A percentile compares a stretch with the other conserved stretches of the same genome.
These are phyloP conservation scores for Babesia microti DNA, from an alignment of 169 alveolate species.

Conservation along the genomic window DNA sequence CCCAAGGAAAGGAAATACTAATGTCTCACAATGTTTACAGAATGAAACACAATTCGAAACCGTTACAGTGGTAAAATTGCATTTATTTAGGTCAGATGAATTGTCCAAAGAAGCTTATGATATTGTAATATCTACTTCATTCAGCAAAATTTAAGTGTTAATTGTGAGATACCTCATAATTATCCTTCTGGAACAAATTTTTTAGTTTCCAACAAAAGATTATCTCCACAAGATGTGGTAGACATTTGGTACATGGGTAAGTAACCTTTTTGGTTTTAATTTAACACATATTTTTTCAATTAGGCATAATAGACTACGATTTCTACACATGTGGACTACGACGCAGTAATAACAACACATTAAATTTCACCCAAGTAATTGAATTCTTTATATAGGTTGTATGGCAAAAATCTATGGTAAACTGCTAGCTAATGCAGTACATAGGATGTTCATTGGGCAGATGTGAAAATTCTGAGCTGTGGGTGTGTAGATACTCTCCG, in stretches of 20 bases:
- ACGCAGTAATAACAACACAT: constrained; percentile 37
- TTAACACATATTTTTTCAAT: neutral
- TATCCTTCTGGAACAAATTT: constrained; percentile 43
- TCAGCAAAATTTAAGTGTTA: neutral
- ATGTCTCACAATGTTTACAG: constrained; percentile 34
- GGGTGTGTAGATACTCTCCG: constrained; percentile 38
- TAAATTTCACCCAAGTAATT: constrained; percentile 36
- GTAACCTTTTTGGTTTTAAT: neutral
- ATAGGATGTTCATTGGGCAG: constrained; percentile 43
- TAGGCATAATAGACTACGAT: constrained; percentile 38
- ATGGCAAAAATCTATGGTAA: neutral
- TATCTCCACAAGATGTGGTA: constrained; percentile 20
- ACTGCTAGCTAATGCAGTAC: constrained; percentile 2
- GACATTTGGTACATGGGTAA: constrained; percentile 45
- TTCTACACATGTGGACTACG: constrained; percentile 29
- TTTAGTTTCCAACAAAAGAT: constrained; percentile 8
- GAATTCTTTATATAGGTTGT: constrained; percentile 31
- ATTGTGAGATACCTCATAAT: constrained; percentile 30
- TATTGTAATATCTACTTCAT: neutral
- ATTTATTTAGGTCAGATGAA: constrained; percentile 9
- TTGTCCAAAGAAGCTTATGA: constrained; percentile 15
- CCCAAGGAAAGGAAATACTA: constrained; percentile 24
- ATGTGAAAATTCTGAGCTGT: constrained; percentile 15
- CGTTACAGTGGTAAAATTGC: constrained; percentile 24
- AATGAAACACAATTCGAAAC: constrained; percentile 23